Evolutionary conservation across 257 asterid genomes (phyloP).

Genomic region (Ilex asprella): DNA sequence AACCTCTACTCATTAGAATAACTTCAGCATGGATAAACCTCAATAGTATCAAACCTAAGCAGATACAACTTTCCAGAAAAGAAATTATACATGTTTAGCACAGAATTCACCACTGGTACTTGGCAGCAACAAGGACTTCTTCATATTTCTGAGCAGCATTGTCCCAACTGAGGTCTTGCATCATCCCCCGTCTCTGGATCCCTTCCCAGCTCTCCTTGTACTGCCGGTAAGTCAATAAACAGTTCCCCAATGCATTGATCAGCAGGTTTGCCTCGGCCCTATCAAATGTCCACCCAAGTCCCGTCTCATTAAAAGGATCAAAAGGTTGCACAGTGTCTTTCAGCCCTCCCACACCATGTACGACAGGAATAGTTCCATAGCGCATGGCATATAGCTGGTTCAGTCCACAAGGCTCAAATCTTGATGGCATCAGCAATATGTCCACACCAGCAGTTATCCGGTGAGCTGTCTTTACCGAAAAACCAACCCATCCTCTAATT

Average conservation of each 20-base stretch:
- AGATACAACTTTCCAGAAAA: background rate
- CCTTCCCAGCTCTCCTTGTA: constrained; percentile 87
- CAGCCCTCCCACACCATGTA: constrained; percentile 89
- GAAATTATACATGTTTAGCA: background rate
- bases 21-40: too few species aligned
- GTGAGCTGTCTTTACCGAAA: constrained; percentile 79
- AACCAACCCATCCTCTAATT: constrained; percentile 91
- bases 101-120: constrained; percentile 69
- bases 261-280: constrained; percentile 52
- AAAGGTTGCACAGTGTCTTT: constrained; percentile 87
- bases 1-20: too few species aligned
- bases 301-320: constrained; percentile 74
- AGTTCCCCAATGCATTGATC: constrained; percentile 68
- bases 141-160: constrained; percentile 79
- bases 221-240: constrained; percentile 65
- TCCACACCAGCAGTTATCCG: constrained; percentile 89
- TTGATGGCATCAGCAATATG: constrained; percentile 84
- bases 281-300: constrained; percentile 84
- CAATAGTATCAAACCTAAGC: background rate
- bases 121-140: constrained; percentile 83
- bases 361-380: constrained; percentile 88
- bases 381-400: constrained; percentile 94
- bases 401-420: constrained; percentile 95
- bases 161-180: constrained; percentile 85
- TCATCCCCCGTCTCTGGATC: constrained; percentile 80